A percentile compares a stretch with the other conserved stretches of the same genome.
Evolutionary conservation across 371 early-diverging fungal species (phyloP).

Genomic region (Saksenaea oblongispora): DNA sequence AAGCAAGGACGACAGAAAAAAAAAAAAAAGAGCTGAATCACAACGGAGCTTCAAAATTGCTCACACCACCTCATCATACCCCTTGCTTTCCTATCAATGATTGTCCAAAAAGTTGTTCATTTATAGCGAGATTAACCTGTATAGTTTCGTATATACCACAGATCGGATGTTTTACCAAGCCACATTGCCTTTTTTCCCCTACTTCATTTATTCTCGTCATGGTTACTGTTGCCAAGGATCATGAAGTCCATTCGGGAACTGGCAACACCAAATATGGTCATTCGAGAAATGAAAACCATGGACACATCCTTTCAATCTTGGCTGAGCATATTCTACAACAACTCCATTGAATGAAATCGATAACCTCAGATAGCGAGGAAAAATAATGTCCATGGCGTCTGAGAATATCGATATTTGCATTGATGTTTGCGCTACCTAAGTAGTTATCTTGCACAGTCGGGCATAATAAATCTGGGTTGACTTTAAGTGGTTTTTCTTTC

Average conservation of each 20-base stretch:
- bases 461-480: too few relatives aligned
- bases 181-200: neutral
- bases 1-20: conserved; percentile 6
- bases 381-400: too few relatives aligned
- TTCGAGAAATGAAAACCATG: neutral
- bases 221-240: neutral
- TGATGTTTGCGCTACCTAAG: too few relatives aligned
- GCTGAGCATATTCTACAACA: too few relatives aligned
- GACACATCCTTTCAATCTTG: too few relatives aligned
- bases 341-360: too few relatives aligned
- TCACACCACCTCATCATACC: conserved; percentile 7
- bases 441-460: too few relatives aligned
- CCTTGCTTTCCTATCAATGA: conserved; percentile 3
- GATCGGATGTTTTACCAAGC: neutral
- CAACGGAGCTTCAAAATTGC: conserved; percentile 5
- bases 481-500: too few relatives aligned
- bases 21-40: neutral
- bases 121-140: conserved; percentile 2
- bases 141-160: neutral
- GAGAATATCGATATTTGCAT: too few relatives aligned
- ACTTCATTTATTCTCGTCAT: neutral
- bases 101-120: neutral
- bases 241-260: neutral
- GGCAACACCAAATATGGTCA: neutral
- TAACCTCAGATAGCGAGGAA: too few relatives aligned